Evolutionary conservation across 371 early-diverging fungal genomes (phyloP), one percentile per base, ranked within the genome.

Genomic region (Mortierella sp.): DNA sequence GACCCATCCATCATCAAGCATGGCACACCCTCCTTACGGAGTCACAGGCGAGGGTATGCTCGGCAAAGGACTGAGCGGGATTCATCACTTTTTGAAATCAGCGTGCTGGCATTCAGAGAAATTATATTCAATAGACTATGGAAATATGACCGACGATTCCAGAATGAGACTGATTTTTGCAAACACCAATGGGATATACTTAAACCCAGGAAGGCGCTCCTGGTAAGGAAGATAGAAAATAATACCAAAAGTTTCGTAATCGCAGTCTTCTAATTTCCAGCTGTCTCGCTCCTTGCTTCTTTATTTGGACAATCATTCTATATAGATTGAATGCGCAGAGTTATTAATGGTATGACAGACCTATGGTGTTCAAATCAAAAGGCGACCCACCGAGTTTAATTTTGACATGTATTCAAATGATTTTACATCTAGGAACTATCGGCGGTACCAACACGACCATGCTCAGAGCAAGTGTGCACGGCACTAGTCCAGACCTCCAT

Each of bases 251-350:
- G 49, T 40, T 6, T 9, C 12, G 43, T 6, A 9, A 1, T 14
- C 1, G 43, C 43, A 5, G 49, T 57, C 3, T 9, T 14, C 28
- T 57, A 28, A 4, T 26, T 11, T 16, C 1, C 28, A 12, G 28
- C 26, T 28, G 1, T 0, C 8, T 37, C 16, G n/a, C 1, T 49
- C 49, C 32, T 37, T 16, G n/a, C 1, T 49, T 37, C 32, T 37
- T 16, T 24, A 10, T 39, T 10, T 60, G 61, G 5, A 32, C n/a
- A n/a, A n/a, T n/a, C 26, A 24, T 58, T 52, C 16, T 0, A 22
- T n/a, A 14, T 70, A 79, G 80, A 79, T 79, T 49, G 81, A 75
- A 30, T 81, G 64, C 43, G 81, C 81, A 3, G 76, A 72, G 8
- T 26, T 81, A 10, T 51, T 79, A 5, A 59, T 45, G 52, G 77